Base-by-base conservation (phyloP, 805 yeast genomes). In the Candida pini region DNA sequence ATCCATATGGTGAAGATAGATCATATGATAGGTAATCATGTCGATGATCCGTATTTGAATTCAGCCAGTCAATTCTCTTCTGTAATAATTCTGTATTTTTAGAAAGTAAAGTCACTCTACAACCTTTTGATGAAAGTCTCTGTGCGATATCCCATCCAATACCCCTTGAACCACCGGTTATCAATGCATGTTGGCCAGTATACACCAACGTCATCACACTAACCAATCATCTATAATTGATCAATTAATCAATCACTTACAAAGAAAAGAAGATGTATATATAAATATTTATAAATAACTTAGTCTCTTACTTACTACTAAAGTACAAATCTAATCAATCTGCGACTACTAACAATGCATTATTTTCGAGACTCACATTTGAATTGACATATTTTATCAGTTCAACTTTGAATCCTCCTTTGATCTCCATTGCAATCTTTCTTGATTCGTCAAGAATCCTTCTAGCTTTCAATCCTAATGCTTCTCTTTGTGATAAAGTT, bases 391-490 rank as follows among this genome's bases (percentile, higher is more conserved):
- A 88, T 38, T 66, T 67, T 31, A 80, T 69, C 38, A 87, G 52
- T 18, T 69, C 62, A 1, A 68, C 77, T 2, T 62, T 41, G 45
- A 58, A 74, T 0, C 69, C 71, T 0, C 47, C 35, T 10, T 49
- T 37, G 19, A 39, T 43, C n/a, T n/a, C n/a, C 45, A 85, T 46
- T 0, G 81, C 78, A 38, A 52, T 48, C 2, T 66, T 64, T 39
- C 97, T 64, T 14, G 88, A 78, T 41, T 81, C 80, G 49, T 88
- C 97, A 2, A 88, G 66, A 10, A 86, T 54, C 30, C 88, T 59
- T 45, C 96, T 68, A 3, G 89, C 89, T 44, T 64, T 62, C 16
- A 74, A 57, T 0, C 97, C 97, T 22, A 82, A 39, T 19, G 44
- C 38, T 45, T 73, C 78, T 44, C 92, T 67, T 44, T 80, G 69